A percentile compares a stretch with the other conserved stretches of the same genome.
These are phyloP conservation scores for Theobroma grandiflorum DNA, from an alignment of 441 rosid genomes.

Conservation along the genomic window DNA sequence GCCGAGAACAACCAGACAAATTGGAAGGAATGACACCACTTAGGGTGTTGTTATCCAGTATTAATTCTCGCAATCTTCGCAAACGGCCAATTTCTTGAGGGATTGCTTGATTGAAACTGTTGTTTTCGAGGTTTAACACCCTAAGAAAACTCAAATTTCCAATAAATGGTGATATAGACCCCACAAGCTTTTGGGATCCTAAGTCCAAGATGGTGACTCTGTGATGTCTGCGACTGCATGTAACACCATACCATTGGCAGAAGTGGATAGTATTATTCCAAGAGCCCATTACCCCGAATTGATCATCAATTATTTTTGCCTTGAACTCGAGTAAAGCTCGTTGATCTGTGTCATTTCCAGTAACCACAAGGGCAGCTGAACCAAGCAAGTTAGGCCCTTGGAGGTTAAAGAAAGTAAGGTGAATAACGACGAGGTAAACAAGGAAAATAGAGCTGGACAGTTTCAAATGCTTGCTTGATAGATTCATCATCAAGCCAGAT, in stretches of 20 bases:
- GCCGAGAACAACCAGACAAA: constrained; percentile 15
- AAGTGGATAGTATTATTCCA: not conserved
- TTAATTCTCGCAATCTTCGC: not conserved
- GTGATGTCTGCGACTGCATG: not conserved
- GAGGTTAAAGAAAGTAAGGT: not conserved
- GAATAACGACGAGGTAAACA: not conserved
- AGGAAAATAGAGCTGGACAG: not conserved
- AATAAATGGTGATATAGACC: constrained; percentile 3
- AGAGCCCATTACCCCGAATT: not conserved
- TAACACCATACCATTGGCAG: not conserved
- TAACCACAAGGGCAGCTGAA: not conserved
- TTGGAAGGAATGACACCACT: constrained; percentile 29
- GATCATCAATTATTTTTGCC: not conserved
- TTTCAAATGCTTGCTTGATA: too few species aligned
- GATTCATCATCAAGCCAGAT: too few species aligned
- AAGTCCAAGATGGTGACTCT: too few species aligned
- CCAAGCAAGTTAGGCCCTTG: not conserved
- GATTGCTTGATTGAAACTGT: constrained; percentile 25
- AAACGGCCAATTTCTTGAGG: constrained; percentile 37
- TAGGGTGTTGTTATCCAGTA: constrained; percentile 17
- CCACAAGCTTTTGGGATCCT: not conserved
- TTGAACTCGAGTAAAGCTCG: not conserved
- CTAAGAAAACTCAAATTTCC: constrained; percentile 35
- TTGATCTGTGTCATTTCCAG: not conserved
- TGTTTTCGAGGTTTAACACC: constrained; percentile 13